Evolutionary conservation across 768 basidiomycete genomes (phyloP).

Genomic region (Sutorius australiensis): DNA sequence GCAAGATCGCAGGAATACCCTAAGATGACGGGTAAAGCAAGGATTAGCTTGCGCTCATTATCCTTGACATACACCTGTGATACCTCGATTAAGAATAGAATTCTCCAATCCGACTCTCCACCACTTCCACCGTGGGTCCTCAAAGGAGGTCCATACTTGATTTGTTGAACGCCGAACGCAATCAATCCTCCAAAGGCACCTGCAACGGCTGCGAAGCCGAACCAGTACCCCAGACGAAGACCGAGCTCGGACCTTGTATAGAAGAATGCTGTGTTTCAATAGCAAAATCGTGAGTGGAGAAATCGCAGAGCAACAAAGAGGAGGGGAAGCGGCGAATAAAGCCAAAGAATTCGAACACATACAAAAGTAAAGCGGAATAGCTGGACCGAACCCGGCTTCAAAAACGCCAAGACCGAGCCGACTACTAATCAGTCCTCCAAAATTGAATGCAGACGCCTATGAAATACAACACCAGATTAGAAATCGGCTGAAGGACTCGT

Average conservation of each 20-base stretch:
- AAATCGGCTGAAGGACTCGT: background rate
- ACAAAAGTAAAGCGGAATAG: constrained; percentile 78
- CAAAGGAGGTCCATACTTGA: constrained; percentile 38
- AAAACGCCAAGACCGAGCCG: constrained; percentile 70
- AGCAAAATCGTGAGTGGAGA: background rate
- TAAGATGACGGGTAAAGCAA: constrained; percentile 16
- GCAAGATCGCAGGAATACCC: constrained; percentile 65
- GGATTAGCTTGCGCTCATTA: background rate
- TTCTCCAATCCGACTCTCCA: constrained; percentile 32
- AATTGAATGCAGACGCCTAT: constrained; percentile 62
- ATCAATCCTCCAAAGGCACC: constrained; percentile 85
- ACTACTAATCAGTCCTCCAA: constrained; percentile 53
- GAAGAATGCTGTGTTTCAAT: constrained; percentile 55
- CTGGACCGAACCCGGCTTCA: constrained; percentile 75
- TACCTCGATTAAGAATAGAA: constrained; percentile 72
- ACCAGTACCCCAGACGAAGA: constrained; percentile 76
- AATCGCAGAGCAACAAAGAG: background rate
- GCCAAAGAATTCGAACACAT: constrained; percentile 21
- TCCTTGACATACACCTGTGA: background rate
- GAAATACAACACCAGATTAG: background rate
- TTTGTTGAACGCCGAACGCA: constrained; percentile 75
- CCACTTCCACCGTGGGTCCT: constrained; percentile 23
- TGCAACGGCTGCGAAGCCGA: constrained; percentile 79
- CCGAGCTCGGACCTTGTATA: constrained; percentile 76
- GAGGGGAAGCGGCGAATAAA: background rate